These are phyloP conservation scores for Clitopilus hobsonii DNA, from an alignment of 768 basidiomycete genomes.

Conservation along the genomic window DNA sequence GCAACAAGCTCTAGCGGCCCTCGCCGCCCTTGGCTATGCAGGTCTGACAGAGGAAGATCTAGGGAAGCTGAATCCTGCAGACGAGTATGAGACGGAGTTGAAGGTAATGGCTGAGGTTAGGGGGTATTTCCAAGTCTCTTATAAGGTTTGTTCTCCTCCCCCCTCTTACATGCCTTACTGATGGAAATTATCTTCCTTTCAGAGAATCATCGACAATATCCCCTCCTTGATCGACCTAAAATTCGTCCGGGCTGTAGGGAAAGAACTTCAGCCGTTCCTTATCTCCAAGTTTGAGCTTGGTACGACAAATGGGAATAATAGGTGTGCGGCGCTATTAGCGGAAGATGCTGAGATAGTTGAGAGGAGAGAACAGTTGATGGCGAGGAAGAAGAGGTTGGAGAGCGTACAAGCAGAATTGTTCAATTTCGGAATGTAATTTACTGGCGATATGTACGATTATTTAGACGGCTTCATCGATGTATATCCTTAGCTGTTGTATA, in stretches of 20 bases:
- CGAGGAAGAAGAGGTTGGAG: conserved; percentile 28
- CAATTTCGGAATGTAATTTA: conserved; percentile 12
- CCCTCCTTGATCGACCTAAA: conserved; percentile 24
- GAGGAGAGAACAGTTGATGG: conserved; percentile 25
- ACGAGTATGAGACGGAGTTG: conserved; percentile 37
- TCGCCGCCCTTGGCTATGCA: conserved; percentile 23
- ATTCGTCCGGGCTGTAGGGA: conserved; percentile 24
- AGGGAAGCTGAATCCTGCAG: conserved; percentile 20
- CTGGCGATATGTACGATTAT: too few species aligned
- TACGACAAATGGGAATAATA: conserved; percentile 20
- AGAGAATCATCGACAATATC: conserved; percentile 40
- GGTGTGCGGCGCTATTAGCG: conserved; percentile 33
- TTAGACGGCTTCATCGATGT: too few species aligned
- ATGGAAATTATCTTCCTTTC: neutral
- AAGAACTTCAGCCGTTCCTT: conserved; percentile 22
- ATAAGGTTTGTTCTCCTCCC: conserved; percentile 23
- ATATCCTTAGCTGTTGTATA: too few species aligned
- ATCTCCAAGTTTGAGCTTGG: conserved; percentile 29
- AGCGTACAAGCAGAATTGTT: conserved; percentile 30
- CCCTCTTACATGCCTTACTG: neutral
- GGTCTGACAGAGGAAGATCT: conserved; percentile 23
- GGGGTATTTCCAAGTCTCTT: conserved; percentile 41
- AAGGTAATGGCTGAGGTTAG: conserved; percentile 34
- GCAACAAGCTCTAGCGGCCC: conserved; percentile 14
- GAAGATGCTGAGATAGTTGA: conserved; percentile 35